Percentiles rank a stretch among this genome's conserved stretches.
Conservation (phyloP, 495 filamentous ascomycete species). For the Penicillium longicatenatum region DNA sequence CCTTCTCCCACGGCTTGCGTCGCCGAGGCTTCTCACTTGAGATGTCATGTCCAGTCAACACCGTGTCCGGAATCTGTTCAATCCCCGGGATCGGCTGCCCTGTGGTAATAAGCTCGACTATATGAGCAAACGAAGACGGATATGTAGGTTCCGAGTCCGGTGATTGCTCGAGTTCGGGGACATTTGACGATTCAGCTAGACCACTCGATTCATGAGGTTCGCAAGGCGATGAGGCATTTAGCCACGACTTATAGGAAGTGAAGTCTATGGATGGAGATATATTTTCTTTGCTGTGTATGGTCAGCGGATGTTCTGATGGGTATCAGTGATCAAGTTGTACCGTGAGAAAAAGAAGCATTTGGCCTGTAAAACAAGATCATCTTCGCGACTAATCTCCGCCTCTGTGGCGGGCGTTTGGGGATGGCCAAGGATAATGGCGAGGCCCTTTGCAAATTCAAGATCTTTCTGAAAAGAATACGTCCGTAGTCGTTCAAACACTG, state of each 20-base stretch:
- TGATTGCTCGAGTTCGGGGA: neutral
- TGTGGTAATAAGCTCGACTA: slow-evolving; percentile 83
- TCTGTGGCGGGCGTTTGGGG: slow-evolving; percentile 41
- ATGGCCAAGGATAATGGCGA: slow-evolving; percentile 51
- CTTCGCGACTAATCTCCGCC: slow-evolving; percentile 40
- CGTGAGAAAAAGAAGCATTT: slow-evolving; percentile 57
- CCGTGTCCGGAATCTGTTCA: slow-evolving; percentile 80
- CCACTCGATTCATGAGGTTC: slow-evolving; percentile 4
- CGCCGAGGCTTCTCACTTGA: slow-evolving; percentile 55
- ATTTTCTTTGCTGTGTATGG: slow-evolving; percentile 39
- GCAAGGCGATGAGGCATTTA: slow-evolving; percentile 21
- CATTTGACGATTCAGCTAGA: slow-evolving; percentile 1
- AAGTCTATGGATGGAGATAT: slow-evolving; percentile 41
- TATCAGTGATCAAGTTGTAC: slow-evolving; percentile 21
- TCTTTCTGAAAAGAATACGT: slow-evolving; percentile 46
- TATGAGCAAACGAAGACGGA: slow-evolving; percentile 83
- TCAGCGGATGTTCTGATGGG: neutral
- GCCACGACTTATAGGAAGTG: slow-evolving; percentile 45
- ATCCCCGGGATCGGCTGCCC: slow-evolving; percentile 89
- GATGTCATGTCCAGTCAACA: slow-evolving; percentile 64
- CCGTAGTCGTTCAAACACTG: slow-evolving; percentile 30
- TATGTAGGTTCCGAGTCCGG: slow-evolving; percentile 59
- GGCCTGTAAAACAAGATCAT: slow-evolving; percentile 51
- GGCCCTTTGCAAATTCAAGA: slow-evolving; percentile 50
- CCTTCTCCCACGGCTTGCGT: slow-evolving; percentile 81